Base-by-base conservation (phyloP, 768 basidiomycete genomes). In the Jaapia argillacea region DNA sequence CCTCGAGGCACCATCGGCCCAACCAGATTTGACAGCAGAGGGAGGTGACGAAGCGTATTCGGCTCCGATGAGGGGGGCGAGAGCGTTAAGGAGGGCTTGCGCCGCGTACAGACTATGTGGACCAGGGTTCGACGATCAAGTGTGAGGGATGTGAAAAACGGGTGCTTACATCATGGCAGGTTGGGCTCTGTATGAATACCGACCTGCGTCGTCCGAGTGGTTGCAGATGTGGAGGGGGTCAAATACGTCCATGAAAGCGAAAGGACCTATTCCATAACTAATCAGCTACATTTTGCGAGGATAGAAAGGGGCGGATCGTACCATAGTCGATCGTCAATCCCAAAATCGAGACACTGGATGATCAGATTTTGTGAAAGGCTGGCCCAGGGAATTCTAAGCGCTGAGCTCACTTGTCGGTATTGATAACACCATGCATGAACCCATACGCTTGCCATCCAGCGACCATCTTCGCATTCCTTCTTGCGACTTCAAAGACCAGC, bases 401-500 rank as follows among this genome's bases (percentile, higher is more conserved):
- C n/a, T 44, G 22, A 21, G 2, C n/a, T 45, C 51, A 85, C 85
- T 94, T 96, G 66, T 97, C 94, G 2, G 93, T 94, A 56, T 98
- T 98, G 53, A 99, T 90, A 27, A 99, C 94, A 0, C 90, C 91
- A 55, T 92, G 88, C 89, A 91, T 89, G 58, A 87, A 92, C 1
- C 90, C 90, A 59, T 85, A 86, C 5, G 78, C 89, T 62, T 98
- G 94, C 96, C 96, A 98, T 3, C 74, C 84, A 6, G 92, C 96
- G 0, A 92, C 87, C 86, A 93, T 98, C 57, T 67, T 68, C 36
- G 87, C 93, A 56, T 96, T 98, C 55, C 91, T 68, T 58, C 73
- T 75, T 13, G 89, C 80, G 0, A 79, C 79, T 52, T 96, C 91
- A 50, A 81, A 63, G 2, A 94, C 71, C 36, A 97, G 59, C 36